Evolutionary conservation across 768 basidiomycete species (phyloP).

Genomic region (Mycena capillaripes): DNA sequence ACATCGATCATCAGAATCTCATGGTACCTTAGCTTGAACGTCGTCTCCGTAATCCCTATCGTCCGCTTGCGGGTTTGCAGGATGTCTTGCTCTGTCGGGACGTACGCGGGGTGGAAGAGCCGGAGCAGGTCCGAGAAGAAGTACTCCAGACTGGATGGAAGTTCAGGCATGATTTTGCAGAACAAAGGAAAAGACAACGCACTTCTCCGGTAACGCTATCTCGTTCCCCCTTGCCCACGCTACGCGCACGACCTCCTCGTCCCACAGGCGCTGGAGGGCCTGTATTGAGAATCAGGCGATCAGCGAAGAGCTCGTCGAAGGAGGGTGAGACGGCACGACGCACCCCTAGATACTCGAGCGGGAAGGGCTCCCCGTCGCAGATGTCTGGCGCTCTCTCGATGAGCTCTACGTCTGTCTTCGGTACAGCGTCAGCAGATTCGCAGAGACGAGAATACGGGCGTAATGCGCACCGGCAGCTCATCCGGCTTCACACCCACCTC

Average conservation of each 20-base stretch:
- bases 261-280: constrained; percentile 82
- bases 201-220: constrained; percentile 94
- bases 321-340: too few relatives aligned
- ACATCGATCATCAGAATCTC: constrained; percentile 96
- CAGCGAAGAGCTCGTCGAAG: too few relatives aligned
- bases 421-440: too few relatives aligned
- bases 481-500: background rate
- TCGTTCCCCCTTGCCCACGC: constrained; percentile 91
- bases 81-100: constrained; percentile 89
- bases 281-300: too few relatives aligned
- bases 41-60: constrained; percentile 92
- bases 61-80: constrained; percentile 89
- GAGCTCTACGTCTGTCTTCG: constrained; percentile 61
- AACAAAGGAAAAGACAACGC: too few relatives aligned
- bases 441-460: too few relatives aligned
- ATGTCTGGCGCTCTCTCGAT: constrained; percentile 81
- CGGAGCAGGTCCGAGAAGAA: constrained; percentile 87
- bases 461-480: too few relatives aligned
- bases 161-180: too few relatives aligned
- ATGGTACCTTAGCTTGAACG: constrained; percentile 82
- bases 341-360: constrained; percentile 68
- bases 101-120: constrained; percentile 80
- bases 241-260: constrained; percentile 78
- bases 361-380: constrained; percentile 86
- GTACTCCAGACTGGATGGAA: constrained; percentile 73